phyloP scores from a whole-genome alignment of 1,284 basidiomycete species.

The Xerocomus alliaceus region DNA sequence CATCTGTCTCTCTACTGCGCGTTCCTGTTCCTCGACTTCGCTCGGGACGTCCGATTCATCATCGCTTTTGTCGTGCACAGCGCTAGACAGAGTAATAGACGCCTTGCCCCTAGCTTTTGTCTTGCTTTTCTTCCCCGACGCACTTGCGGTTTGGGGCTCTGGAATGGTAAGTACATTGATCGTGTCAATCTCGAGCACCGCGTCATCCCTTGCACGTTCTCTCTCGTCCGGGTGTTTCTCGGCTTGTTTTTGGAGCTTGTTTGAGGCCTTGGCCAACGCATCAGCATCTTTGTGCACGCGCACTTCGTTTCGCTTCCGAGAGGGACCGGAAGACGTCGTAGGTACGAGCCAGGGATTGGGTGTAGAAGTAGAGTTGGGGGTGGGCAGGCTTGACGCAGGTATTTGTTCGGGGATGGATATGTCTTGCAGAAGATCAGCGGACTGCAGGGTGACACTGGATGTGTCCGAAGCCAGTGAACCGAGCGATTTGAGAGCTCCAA shows the following conservation, averaged over 20 bases:
- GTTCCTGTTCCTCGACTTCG: constrained; percentile 73
- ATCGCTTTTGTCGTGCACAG: constrained; percentile 20
- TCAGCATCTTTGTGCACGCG: constrained; percentile 69
- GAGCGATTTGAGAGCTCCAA: constrained; percentile 37
- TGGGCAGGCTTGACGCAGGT: constrained; percentile 35
- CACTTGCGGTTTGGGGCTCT: constrained; percentile 15
- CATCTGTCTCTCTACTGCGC: constrained; percentile 49
- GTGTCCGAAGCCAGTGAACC: constrained; percentile 65
- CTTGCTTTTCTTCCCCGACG: constrained; percentile 23
- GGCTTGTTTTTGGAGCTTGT: constrained; percentile 71
- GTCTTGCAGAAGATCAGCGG: constrained; percentile 57
- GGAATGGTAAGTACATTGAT: constrained; percentile 56
- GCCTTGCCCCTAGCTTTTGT: constrained; percentile 6
- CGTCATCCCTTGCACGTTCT: constrained; percentile 71
- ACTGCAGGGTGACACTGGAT: constrained; percentile 72
- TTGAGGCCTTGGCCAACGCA: constrained; percentile 67
- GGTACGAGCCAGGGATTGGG: constrained; percentile 37
- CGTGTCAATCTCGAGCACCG: constrained; percentile 75
- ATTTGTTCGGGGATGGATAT: constrained; percentile 7
- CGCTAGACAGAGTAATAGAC: constrained; percentile 8
- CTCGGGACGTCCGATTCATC: constrained; percentile 64
- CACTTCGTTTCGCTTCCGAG: constrained; percentile 67
- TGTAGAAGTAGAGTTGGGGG: constrained; percentile 12
- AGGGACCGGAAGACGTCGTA: constrained; percentile 24
- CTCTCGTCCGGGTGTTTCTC: constrained; percentile 61